Base-by-base conservation (phyloP, 768 basidiomycete species). In the Mycena filopes region DNA sequence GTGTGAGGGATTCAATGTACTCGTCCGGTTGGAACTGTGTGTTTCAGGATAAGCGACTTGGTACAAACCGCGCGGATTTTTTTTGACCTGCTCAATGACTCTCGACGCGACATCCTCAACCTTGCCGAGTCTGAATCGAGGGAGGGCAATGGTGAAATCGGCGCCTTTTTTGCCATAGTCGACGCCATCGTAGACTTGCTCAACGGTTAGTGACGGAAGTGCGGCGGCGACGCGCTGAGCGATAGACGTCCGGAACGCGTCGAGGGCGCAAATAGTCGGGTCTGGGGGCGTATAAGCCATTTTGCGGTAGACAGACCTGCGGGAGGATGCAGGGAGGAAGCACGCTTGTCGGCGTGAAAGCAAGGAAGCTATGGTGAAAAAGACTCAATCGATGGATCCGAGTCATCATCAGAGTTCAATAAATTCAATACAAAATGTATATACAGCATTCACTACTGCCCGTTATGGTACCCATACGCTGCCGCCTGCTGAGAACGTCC, bases 131-230 rank as follows among this genome's bases (percentile, higher is more conserved):
- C 93, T 84, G 80, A 96, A 98, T 66, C 96, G 87, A n/a, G 96
- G 93, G 51, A 98, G 77, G 0, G 97, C 95, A 21, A 98, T 87
- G 0, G 92, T 92, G 70, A 98, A 95, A 79, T 99, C 97, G 46
- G 86, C 89, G n/a, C 93, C 94, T 78, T 96, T 96, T 79, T 96
- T 95, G 38, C 93, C 94, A 67, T 91, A 93, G 75, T 96, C 92
- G 0, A 98, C 91, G 23, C 93, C 96, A 25, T 84, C 75, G 77
- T 93, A 98, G 0, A 89, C 94, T 72, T 93, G 88, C 42, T 93
- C 92, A 28, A 94, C 65, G 0, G 90, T 83, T 55, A 97, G 78
- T 3, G 78, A 77, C 29, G 89, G 87, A 9, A 94, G 78, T 0
- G 87, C 84, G 54, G 91, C 88, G 10, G 88, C 86, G 29, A 94